Evolutionary conservation across 164 flowering plant species (phyloP).

Genomic region (Macadamia tetraphylla): DNA sequence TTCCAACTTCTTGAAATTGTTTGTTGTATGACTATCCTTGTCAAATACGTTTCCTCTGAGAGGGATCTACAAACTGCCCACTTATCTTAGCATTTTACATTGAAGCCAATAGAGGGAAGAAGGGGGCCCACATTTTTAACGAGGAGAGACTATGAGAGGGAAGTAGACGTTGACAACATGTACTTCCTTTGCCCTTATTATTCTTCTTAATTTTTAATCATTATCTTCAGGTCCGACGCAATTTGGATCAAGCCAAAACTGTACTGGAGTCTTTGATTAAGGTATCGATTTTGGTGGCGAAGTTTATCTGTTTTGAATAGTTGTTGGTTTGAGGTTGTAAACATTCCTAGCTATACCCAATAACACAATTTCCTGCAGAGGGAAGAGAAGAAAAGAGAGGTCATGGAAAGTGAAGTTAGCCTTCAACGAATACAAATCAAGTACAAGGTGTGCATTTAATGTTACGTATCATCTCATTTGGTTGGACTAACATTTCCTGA

Average conservation of each 20-base stretch:
- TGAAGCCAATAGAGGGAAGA: too few relatives aligned
- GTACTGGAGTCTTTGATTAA: constrained; percentile 77
- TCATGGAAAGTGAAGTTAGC: constrained; percentile 80
- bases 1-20: not conserved
- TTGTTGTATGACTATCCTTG: not conserved
- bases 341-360: constrained; percentile 4
- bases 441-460: constrained; percentile 52
- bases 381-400: constrained; percentile 95
- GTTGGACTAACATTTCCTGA: not conserved
- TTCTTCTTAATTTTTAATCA: constrained; percentile 1
- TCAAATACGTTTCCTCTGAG: not conserved
- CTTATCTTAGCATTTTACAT: too few relatives aligned
- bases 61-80: too few relatives aligned
- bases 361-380: constrained; percentile 45
- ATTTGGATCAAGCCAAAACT: constrained; percentile 91
- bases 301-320: not conserved
- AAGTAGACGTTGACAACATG: too few relatives aligned
- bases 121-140: too few relatives aligned
- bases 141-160: too few relatives aligned
- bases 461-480: not conserved
- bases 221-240: constrained; percentile 77
- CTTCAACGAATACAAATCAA: constrained; percentile 84
- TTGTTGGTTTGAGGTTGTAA: constrained; percentile 3
- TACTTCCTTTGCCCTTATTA: too few relatives aligned
- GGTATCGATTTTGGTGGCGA: constrained; percentile 32